phyloP scores from a whole-genome alignment of 2,329 filamentous ascomycete genomes.

The Fusarium transvaalense region DNA sequence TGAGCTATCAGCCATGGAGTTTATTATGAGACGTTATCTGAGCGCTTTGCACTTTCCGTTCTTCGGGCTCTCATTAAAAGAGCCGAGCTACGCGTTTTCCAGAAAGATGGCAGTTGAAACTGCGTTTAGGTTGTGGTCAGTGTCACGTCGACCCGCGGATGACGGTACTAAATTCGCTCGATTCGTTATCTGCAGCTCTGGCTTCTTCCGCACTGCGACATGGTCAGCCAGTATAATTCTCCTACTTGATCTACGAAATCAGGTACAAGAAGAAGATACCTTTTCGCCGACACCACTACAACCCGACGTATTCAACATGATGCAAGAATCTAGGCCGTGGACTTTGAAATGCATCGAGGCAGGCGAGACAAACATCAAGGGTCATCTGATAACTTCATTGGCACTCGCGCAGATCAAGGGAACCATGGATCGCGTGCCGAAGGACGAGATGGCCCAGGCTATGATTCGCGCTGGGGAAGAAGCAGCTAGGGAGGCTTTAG shows the following conservation, averaged over 20 bases:
- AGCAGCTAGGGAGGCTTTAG: slow-evolving; percentile 51
- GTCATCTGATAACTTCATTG: slow-evolving; percentile 57
- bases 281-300: slow-evolving; percentile 53
- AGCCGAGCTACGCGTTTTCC: slow-evolving; percentile 64
- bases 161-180: slow-evolving; percentile 53
- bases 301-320: slow-evolving; percentile 57
- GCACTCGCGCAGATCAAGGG: slow-evolving; percentile 57
- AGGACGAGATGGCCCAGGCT: slow-evolving; percentile 51
- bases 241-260: slow-evolving; percentile 56
- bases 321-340: slow-evolving; percentile 59
- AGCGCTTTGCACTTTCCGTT: slow-evolving; percentile 68
- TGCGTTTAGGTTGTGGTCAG: slow-evolving; percentile 61
- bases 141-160: slow-evolving; percentile 46
- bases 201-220: slow-evolving; percentile 56
- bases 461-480: slow-evolving; percentile 57
- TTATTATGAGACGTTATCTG: slow-evolving; percentile 67
- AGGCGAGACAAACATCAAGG: slow-evolving; percentile 69
- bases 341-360: slow-evolving; percentile 55
- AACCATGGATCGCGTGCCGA: slow-evolving; percentile 52
- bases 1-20: slow-evolving; percentile 61
- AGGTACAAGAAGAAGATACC: slow-evolving; percentile 57
- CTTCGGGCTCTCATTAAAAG: slow-evolving; percentile 55
- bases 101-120: slow-evolving; percentile 62
- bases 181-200: slow-evolving; percentile 55
- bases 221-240: slow-evolving; percentile 55